Percentiles rank a stretch among this genome's conserved stretches.
Conservation (phyloP, 1,139 yeast genomes). For the Zygosaccharomyces sapae region DNA sequence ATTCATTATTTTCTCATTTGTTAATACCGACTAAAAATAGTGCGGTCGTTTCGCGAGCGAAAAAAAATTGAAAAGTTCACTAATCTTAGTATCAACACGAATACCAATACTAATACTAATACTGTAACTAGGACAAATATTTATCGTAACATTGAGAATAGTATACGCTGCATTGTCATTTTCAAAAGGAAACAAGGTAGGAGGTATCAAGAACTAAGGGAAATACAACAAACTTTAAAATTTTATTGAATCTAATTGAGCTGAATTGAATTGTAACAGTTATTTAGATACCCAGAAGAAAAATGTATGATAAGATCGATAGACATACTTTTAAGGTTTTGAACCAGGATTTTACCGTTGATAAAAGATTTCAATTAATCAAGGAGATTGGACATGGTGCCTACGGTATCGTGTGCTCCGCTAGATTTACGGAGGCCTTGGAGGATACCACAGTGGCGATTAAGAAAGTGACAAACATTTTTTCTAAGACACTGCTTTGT, state of each 20-base stretch:
- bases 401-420: conserved; percentile 93
- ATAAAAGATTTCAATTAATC: conserved; percentile 75
- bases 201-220: too few relatives aligned
- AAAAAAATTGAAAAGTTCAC: conserved; percentile 1
- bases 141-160: too few relatives aligned
- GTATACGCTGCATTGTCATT: too few relatives aligned
- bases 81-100: too few relatives aligned
- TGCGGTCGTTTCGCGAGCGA: conserved; percentile 7
- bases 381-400: conserved; percentile 97
- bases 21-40: conserved; percentile 5
- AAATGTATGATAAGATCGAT: conserved; percentile 27
- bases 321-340: conserved; percentile 59
- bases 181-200: too few relatives aligned
- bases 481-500: conserved; percentile 80
- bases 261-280: conserved; percentile 1
- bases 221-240: too few relatives aligned
- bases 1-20: background rate
- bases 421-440: conserved; percentile 63
- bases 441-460: conserved; percentile 86
- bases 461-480: conserved; percentile 88
- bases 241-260: too few relatives aligned
- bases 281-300: conserved; percentile 3
- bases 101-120: background rate
- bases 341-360: conserved; percentile 87
- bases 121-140: background rate